phyloP scores from a whole-genome alignment of 129 eudicot genomes.

The Ambrosia trifida region DNA sequence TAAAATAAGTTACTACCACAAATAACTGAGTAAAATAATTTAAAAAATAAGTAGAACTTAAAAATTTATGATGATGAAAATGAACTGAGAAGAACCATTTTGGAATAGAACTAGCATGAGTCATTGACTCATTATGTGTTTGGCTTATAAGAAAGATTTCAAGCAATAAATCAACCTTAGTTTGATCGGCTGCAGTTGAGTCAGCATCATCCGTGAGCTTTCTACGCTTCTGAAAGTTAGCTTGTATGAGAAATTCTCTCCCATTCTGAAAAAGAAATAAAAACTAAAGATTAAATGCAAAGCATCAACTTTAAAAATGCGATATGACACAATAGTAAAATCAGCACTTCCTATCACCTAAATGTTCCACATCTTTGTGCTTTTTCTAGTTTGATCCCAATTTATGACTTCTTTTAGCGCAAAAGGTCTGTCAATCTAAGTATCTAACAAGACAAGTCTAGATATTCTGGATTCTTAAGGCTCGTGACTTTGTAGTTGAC shows the following conservation, averaged over 20 bases:
- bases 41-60: not conserved
- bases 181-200: slow-evolving; percentile 40
- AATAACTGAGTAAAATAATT: not conserved
- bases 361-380: not conserved
- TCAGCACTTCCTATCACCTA: not conserved
- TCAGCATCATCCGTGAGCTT: slow-evolving; percentile 58
- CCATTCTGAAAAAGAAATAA: slow-evolving; percentile 59
- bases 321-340: not conserved
- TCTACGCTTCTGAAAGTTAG: slow-evolving; percentile 88
- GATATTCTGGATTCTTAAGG: no score
- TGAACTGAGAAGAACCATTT: slow-evolving; percentile 8
- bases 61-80: slow-evolving; percentile 13
- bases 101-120: slow-evolving; percentile 14
- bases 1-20: slow-evolving; percentile 5
- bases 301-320: not conserved
- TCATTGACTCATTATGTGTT: not conserved
- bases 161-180: slow-evolving; percentile 56
- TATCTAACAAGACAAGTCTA: no score
- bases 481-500: no score
- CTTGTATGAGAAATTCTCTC: slow-evolving; percentile 81
- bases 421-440: no score
- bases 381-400: no score
- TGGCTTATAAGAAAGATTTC: no score
- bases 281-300: not conserved
- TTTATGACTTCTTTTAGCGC: no score